Conservation (phyloP, 495 filamentous ascomycete genomes). For the Margaritispora aquatica region DNA sequence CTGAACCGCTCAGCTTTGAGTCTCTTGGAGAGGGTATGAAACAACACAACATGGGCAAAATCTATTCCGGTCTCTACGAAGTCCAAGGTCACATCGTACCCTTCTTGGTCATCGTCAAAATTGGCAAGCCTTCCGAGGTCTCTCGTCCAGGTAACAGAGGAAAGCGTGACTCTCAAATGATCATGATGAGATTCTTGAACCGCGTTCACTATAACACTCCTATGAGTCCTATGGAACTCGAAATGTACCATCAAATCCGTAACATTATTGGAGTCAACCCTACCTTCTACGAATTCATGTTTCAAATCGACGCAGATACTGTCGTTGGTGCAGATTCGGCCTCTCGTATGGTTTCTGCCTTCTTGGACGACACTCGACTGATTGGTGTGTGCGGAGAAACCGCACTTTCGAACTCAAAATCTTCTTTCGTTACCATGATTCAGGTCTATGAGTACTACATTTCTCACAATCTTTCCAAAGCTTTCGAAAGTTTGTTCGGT, state of each 20-base stretch:
- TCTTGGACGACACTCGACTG: slow-evolving; percentile 84
- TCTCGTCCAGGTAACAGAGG: slow-evolving; percentile 95
- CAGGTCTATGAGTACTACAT: slow-evolving; percentile 99
- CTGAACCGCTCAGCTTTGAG: slow-evolving; percentile 97
- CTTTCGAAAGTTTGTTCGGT: slow-evolving; percentile 97
- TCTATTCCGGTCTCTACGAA: slow-evolving; percentile 97
- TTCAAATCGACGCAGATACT: slow-evolving; percentile 97
- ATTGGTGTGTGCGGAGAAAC: slow-evolving; percentile 96
- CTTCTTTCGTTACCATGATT: slow-evolving; percentile 94
- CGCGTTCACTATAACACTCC: slow-evolving; percentile 92
- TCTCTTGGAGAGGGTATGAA: slow-evolving; percentile 92
- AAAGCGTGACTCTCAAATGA: slow-evolving; percentile 98
- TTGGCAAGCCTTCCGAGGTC: slow-evolving; percentile 95
- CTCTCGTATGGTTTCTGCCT: slow-evolving; percentile 86
- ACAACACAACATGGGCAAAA: slow-evolving; percentile 98
- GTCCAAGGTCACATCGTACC: slow-evolving; percentile 97
- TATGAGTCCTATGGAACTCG: slow-evolving; percentile 94
- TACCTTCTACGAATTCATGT: slow-evolving; percentile 94
- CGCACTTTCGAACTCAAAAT: slow-evolving; percentile 83
- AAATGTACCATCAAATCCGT: slow-evolving; percentile 98
- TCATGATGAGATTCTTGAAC: slow-evolving; percentile 97
- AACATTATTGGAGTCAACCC: slow-evolving; percentile 99
- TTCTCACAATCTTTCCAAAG: slow-evolving; percentile 95
- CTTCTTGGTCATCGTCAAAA: slow-evolving; percentile 94
- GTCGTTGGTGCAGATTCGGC: slow-evolving; percentile 87